These are phyloP conservation scores for Podaxis mareebaensis DNA, from an alignment of 768 basidiomycete species.

Conservation along the genomic window DNA sequence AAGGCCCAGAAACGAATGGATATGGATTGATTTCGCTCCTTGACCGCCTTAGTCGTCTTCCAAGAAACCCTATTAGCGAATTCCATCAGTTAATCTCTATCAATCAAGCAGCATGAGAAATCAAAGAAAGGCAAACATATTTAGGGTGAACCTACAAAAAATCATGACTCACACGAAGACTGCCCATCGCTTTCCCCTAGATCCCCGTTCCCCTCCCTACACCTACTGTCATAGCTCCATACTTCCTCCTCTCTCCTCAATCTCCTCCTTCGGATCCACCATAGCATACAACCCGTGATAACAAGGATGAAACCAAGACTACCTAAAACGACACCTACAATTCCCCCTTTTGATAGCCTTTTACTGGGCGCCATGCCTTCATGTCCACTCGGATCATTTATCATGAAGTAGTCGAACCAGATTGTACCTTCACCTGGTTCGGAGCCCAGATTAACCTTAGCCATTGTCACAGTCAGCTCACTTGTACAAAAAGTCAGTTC, in stretches of 20 bases:
- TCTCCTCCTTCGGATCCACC: constrained; percentile 23
- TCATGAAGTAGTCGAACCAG: constrained; percentile 43
- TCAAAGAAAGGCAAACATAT: neutral
- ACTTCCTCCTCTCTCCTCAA: constrained; percentile 1
- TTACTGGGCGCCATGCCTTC: constrained; percentile 8
- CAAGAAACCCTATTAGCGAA: neutral
- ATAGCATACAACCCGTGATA: constrained; percentile 20
- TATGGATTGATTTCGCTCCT: constrained; percentile 1
- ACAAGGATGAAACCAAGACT: constrained; percentile 24
- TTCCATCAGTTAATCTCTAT: neutral
- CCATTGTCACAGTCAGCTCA: constrained; percentile 35
- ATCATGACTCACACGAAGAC: neutral
- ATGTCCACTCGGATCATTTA: constrained; percentile 26
- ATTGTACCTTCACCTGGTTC: constrained; percentile 37
- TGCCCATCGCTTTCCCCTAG: neutral
- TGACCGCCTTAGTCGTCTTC: neutral
- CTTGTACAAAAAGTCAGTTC: constrained; percentile 20
- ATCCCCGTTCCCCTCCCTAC: neutral
- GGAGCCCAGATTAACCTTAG: constrained; percentile 27
- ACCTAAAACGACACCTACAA: constrained; percentile 33
- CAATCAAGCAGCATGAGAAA: neutral
- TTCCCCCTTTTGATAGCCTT: constrained; percentile 23
- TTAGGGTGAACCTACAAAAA: neutral
- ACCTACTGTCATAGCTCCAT: neutral
- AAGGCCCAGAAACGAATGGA: neutral